phyloP scores from a whole-genome alignment of 129 eudicot species.

The Centaurea solstitialis region DNA sequence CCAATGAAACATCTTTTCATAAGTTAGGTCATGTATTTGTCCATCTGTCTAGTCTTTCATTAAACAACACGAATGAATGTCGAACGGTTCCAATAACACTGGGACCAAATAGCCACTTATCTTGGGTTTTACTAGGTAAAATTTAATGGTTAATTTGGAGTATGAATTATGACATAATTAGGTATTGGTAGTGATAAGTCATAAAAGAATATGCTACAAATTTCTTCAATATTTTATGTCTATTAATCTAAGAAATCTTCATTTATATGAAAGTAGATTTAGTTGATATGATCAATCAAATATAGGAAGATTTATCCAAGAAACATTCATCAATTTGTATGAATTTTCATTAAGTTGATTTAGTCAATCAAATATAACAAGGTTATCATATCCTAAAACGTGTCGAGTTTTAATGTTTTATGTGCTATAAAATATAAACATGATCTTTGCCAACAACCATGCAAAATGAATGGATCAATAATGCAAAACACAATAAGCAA shows the following conservation, averaged over 20 bases:
- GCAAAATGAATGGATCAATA: not conserved
- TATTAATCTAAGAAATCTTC: not conserved
- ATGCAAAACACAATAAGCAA: not conserved
- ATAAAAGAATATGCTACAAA: not conserved
- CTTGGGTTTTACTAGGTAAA: not conserved
- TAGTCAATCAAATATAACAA: not conserved
- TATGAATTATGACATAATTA: not conserved
- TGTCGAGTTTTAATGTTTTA: not conserved
- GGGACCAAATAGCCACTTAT: not conserved
- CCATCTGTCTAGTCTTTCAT: constrained; percentile 33
- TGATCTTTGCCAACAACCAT: not conserved
- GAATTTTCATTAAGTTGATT: not conserved
- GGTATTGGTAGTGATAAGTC: not conserved
- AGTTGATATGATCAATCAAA: not conserved
- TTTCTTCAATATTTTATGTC: not conserved
- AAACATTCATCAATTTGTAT: not conserved
- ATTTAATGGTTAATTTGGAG: not conserved
- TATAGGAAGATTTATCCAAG: not conserved
- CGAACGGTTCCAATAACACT: not conserved
- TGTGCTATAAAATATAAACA: not conserved
- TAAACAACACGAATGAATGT: constrained; percentile 3
- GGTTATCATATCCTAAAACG: not conserved
- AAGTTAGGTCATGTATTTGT: constrained; percentile 27
- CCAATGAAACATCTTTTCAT: constrained; percentile 25
- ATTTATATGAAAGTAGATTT: not conserved